These are phyloP conservation scores for Carnegiea gigantea DNA, from an alignment of 179 eudicot species.

Conservation along the genomic window DNA sequence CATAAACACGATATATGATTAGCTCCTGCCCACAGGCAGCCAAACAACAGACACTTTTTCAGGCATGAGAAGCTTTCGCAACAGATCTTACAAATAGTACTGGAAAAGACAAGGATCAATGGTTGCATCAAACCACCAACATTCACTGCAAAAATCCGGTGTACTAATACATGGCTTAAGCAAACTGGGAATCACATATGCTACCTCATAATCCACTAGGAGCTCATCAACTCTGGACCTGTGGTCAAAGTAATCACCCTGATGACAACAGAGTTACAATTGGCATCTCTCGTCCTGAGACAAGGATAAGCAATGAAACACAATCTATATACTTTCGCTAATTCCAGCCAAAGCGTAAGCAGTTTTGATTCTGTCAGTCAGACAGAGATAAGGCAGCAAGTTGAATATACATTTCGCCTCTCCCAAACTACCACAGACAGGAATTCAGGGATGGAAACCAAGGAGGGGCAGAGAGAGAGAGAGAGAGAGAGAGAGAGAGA, in stretches of 20 bases:
- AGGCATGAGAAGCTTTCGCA: not conserved
- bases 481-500: conserved; percentile 24
- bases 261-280: not conserved
- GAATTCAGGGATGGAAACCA: not conserved
- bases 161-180: not conserved
- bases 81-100: not conserved
- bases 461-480: not conserved
- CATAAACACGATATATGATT: not conserved
- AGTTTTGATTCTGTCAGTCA: not conserved
- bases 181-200: not conserved
- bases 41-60: not conserved
- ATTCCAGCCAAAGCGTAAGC: not conserved
- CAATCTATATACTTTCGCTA: not conserved
- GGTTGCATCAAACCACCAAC: not conserved
- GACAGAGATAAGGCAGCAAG: not conserved
- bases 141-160: not conserved
- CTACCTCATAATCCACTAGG: not conserved
- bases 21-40: conserved; percentile 1
- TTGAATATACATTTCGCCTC: not conserved
- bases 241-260: not conserved
- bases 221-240: not conserved
- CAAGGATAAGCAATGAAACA: not conserved
- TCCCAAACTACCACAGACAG: not conserved
- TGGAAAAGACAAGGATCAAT: not conserved
- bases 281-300: not conserved